Evolutionary conservation across 176 grass and related monocot genomes (phyloP).

Genomic region (Otatea glauca): DNA sequence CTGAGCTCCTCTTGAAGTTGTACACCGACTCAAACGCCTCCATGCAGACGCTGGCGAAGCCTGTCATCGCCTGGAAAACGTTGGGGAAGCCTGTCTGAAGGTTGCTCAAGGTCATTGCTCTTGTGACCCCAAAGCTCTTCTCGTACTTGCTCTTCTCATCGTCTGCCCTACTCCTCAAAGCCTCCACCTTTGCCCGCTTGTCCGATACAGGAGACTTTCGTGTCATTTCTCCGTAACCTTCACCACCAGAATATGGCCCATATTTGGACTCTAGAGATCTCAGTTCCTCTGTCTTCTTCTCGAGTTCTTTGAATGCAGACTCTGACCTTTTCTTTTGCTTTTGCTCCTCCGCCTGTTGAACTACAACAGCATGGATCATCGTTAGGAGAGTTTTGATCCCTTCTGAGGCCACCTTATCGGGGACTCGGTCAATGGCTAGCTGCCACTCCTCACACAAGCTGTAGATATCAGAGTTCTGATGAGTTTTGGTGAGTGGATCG

Average conservation of each 20-base stretch:
- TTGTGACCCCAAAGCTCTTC: constrained; percentile 86
- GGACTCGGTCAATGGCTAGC: constrained; percentile 84
- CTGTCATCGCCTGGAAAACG: constrained; percentile 94
- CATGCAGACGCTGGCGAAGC: constrained; percentile 88
- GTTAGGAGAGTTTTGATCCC: constrained; percentile 93
- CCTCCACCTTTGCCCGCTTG: constrained; percentile 77
- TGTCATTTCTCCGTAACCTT: constrained; percentile 44
- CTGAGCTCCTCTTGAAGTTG: constrained; percentile 68
- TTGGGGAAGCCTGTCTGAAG: constrained; percentile 92
- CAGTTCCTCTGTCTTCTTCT: constrained; percentile 84
- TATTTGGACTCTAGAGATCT: constrained; percentile 70
- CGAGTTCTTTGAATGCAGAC: constrained; percentile 72
- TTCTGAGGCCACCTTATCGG: constrained; percentile 93
- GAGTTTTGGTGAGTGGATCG: constrained; percentile 59
- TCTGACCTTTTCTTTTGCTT: constrained; percentile 92
- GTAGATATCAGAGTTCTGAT: constrained; percentile 83
- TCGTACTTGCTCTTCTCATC: constrained; percentile 98
- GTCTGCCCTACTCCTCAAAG: constrained; percentile 66
- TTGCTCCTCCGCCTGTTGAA: constrained; percentile 87
- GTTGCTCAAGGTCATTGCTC: constrained; percentile 96
- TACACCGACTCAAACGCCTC: constrained; percentile 84
- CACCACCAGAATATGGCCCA: constrained; percentile 42
- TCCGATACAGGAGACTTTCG: constrained; percentile 55
- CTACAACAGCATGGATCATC: constrained; percentile 71
- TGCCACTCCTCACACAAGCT: constrained; percentile 94